Evolutionary conservation across 495 filamentous ascomycete genomes (phyloP).

Genomic region (Penicillium argentinense): DNA sequence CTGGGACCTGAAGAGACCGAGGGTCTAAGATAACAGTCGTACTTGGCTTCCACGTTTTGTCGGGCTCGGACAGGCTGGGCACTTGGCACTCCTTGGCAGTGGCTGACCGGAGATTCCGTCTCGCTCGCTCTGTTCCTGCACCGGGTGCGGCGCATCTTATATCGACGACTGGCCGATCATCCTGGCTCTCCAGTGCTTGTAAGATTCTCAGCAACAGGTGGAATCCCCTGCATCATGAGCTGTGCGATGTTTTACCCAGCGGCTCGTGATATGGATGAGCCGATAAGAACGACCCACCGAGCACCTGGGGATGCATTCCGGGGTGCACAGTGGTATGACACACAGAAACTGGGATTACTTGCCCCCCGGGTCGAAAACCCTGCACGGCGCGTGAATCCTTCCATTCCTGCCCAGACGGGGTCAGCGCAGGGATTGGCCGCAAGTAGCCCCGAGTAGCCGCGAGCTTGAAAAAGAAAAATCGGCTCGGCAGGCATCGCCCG

Average conservation of each 20-base stretch:
- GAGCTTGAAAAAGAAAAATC: too few relatives aligned
- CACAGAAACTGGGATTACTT: background rate
- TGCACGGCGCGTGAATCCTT: background rate
- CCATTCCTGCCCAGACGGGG: background rate
- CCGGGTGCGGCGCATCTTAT: slow-evolving; percentile 1
- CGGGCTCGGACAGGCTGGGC: background rate
- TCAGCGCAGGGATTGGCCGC: background rate
- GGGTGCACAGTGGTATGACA: background rate
- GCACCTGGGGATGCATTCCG: background rate
- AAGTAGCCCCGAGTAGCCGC: background rate
- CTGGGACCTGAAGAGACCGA: background rate
- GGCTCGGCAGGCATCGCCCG: background rate
- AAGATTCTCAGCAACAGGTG: too few relatives aligned
- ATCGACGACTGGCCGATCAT: background rate
- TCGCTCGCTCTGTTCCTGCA: background rate
- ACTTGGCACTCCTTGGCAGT: background rate
- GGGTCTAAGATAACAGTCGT: background rate
- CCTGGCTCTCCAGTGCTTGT: background rate
- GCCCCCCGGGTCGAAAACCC: background rate
- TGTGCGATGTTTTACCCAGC: background rate
- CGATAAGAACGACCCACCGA: slow-evolving; percentile 1
- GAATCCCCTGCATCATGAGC: background rate
- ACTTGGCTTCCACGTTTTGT: background rate
- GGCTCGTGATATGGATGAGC: background rate
- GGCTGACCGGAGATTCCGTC: background rate